These are phyloP conservation scores for Cephaloascus fragrans DNA, from an alignment of 805 yeast species.

Conservation along the genomic window DNA sequence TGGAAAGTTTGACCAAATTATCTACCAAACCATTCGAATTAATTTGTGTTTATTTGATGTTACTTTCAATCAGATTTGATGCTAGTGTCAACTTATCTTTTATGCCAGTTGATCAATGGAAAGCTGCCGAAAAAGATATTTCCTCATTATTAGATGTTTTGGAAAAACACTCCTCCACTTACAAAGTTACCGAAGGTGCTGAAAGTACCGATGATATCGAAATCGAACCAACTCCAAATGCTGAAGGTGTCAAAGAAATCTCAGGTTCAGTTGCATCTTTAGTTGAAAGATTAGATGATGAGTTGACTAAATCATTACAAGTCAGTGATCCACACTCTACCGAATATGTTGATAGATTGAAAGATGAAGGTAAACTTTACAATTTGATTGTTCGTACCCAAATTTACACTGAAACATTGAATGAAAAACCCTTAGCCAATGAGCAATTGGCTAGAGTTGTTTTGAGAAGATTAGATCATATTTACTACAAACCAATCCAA, in stretches of 20 bases:
- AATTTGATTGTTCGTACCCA: conserved; percentile 75
- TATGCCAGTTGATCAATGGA: conserved; percentile 81
- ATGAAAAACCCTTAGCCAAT: conserved; percentile 28
- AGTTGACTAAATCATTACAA: conserved; percentile 79
- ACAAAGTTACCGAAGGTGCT: conserved; percentile 73
- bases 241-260: conserved; percentile 57
- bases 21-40: conserved; percentile 53
- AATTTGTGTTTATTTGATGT: conserved; percentile 67
- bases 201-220: conserved; percentile 61
- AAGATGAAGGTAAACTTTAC: conserved; percentile 76
- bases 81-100: conserved; percentile 53
- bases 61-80: conserved; percentile 86
- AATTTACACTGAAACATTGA: conserved; percentile 65
- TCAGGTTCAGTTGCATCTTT: conserved; percentile 80
- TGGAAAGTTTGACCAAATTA: conserved; percentile 55
- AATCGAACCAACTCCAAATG: conserved; percentile 50
- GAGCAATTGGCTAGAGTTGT: conserved; percentile 66
- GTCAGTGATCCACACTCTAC: conserved; percentile 90
- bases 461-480: conserved; percentile 79
- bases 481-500: conserved; percentile 82
- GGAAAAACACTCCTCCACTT: conserved; percentile 47
- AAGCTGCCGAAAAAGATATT: conserved; percentile 53
- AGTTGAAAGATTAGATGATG: conserved; percentile 92
- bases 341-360: conserved; percentile 84
- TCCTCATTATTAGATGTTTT: conserved; percentile 53